Conservation (phyloP, 225 moss, liverwort and hornwort species). For the Marchantia paleacea region DNA sequence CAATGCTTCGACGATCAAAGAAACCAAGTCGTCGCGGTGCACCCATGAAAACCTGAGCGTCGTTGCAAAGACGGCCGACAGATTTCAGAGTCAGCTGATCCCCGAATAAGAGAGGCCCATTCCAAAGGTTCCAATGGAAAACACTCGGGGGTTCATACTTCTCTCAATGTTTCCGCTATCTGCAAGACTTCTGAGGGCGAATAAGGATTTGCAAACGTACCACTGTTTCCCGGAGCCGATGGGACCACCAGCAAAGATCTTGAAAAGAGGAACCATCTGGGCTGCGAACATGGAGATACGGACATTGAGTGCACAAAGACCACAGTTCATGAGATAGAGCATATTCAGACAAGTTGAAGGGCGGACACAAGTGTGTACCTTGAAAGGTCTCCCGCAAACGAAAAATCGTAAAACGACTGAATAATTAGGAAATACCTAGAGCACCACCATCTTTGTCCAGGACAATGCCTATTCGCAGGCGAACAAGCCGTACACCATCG, state of each 20-base stretch:
- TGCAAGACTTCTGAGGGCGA: not conserved
- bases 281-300: slow-evolving; percentile 43
- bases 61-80: not conserved
- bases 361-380: not conserved
- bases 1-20: slow-evolving; percentile 78
- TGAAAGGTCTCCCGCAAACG: not conserved
- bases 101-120: too few relatives aligned
- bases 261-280: slow-evolving; percentile 89
- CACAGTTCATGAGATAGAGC: not conserved
- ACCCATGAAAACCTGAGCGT: slow-evolving; percentile 88
- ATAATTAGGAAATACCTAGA: slow-evolving; percentile 46
- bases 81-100: too few relatives aligned
- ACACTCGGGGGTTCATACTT: too few relatives aligned
- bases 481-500: slow-evolving; percentile 76
- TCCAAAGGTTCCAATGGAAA: not conserved
- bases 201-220: slow-evolving; percentile 29
- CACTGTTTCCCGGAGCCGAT: slow-evolving; percentile 85
- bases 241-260: slow-evolving; percentile 81
- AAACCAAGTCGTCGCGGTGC: slow-evolving; percentile 86
- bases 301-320: not conserved
- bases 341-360: not conserved
- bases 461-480: slow-evolving; percentile 84
- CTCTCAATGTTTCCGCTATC: not conserved
- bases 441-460: slow-evolving; percentile 95
- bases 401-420: not conserved